Conservation (phyloP, 78 protist genomes). For the Chrysochromulina tobinii region DNA sequence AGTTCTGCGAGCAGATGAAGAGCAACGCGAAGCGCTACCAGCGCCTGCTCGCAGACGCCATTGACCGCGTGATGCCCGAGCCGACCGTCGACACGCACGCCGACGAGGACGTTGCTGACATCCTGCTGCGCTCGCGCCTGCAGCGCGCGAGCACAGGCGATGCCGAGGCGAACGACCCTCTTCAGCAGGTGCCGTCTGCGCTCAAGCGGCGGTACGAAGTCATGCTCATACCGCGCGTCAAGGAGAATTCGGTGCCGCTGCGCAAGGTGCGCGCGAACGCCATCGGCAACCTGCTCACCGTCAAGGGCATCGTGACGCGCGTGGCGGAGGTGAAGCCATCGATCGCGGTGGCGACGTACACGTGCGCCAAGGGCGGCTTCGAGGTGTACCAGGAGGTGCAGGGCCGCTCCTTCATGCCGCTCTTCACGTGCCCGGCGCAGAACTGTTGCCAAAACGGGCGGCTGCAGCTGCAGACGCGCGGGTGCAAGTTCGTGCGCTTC, state of each 20-base stretch:
- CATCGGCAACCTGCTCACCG: slow-evolving; percentile 48
- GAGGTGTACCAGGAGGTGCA: slow-evolving; percentile 89
- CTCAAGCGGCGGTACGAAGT: background rate
- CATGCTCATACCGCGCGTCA: background rate
- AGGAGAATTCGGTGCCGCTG: background rate
- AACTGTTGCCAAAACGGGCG: slow-evolving; percentile 36
- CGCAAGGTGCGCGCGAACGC: background rate
- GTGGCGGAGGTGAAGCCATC: slow-evolving; percentile 90
- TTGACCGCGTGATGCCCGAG: slow-evolving; percentile 27
- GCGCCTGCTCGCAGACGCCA: slow-evolving; percentile 4
- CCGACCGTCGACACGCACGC: background rate
- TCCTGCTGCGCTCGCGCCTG: background rate
- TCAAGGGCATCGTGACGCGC: slow-evolving; percentile 90
- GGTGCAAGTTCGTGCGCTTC: slow-evolving; percentile 91
- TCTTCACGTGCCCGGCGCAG: slow-evolving; percentile 38
- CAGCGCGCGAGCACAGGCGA: background rate
- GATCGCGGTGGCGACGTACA: slow-evolving; percentile 91
- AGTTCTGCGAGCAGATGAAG: background rate
- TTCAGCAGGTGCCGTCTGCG: background rate
- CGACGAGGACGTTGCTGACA: background rate
- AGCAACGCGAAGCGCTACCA: slow-evolving; percentile 27
- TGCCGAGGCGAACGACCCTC: background rate
- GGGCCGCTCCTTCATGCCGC: slow-evolving; percentile 51
- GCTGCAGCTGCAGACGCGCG: slow-evolving; percentile 86
- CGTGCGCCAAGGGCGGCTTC: slow-evolving; percentile 89